These are phyloP conservation scores for Vinca minor DNA, from an alignment of 257 asterid species.

Conservation along the genomic window DNA sequence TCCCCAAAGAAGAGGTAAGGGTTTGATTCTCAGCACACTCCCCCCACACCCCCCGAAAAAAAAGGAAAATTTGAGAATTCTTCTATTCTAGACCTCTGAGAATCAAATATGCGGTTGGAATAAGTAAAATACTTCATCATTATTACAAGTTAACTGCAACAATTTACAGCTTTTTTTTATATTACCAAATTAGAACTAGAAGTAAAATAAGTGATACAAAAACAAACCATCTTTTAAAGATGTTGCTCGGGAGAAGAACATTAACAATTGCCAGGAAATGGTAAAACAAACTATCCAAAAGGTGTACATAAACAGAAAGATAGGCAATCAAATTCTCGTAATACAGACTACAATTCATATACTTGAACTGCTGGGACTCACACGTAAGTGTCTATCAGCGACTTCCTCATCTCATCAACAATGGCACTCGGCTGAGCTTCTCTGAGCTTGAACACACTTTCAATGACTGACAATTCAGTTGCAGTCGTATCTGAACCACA, in stretches of 20 bases:
- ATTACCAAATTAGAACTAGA: neutral
- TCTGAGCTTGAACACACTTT: constrained; percentile 75
- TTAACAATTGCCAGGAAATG: neutral
- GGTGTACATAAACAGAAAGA: no score
- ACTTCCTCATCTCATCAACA: constrained; percentile 80
- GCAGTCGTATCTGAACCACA: constrained; percentile 94
- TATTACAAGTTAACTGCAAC: neutral
- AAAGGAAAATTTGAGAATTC: no score
- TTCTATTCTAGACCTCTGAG: no score
- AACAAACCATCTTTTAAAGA: no score
- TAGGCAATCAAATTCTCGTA: neutral
- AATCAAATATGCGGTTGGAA: no score
- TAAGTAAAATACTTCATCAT: neutral
- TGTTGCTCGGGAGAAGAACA: neutral
- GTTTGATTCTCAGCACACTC: no score
- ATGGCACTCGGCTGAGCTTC: constrained; percentile 79
- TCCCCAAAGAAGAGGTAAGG: no score
- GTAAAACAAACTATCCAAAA: neutral
- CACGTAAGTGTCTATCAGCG: constrained; percentile 68
- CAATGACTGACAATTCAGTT: constrained; percentile 73
- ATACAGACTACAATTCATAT: neutral
- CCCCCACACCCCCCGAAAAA: no score
- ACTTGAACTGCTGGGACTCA: constrained; percentile 15
- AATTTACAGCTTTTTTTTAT: neutral
- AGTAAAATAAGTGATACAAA: neutral